phyloP scores from a whole-genome alignment of 495 filamentous ascomycete species.

The Neurospora hispaniola region DNA sequence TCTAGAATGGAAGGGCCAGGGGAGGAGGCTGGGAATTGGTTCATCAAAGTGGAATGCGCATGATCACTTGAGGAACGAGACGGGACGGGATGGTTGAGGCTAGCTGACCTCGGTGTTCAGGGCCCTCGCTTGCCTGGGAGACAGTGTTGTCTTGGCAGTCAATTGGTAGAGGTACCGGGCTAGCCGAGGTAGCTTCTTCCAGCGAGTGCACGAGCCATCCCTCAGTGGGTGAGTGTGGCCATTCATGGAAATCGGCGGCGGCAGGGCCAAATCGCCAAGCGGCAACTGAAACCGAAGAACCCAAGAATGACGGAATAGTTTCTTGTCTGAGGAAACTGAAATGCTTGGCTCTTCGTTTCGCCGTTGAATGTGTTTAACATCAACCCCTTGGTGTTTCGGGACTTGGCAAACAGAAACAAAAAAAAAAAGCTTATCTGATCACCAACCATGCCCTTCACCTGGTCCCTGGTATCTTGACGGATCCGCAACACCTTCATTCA shows the following conservation, averaged over 20 bases:
- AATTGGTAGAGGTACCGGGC: neutral
- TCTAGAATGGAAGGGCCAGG: neutral
- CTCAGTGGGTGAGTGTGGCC: neutral
- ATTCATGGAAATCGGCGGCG: neutral
- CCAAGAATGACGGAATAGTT: neutral
- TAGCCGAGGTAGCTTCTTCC: neutral
- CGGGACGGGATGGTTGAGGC: neutral
- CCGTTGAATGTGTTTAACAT: neutral
- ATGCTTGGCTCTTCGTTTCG: neutral
- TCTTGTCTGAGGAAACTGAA: neutral
- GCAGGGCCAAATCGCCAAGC: neutral
- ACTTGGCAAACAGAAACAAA: neutral
- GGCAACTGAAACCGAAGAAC: neutral
- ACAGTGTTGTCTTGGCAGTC: neutral
- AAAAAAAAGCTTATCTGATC: neutral
- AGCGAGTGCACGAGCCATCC: neutral
- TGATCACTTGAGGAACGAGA: neutral
- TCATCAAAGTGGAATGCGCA: neutral
- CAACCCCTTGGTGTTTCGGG: neutral
- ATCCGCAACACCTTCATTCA: neutral
- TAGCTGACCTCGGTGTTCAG: neutral
- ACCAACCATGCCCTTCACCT: neutral
- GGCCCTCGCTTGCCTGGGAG: neutral
- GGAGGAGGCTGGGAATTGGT: neutral
- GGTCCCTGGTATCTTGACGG: neutral